Conservation (phyloP, 2,329 filamentous ascomycete species). For the Neobulgaria alba region DNA sequence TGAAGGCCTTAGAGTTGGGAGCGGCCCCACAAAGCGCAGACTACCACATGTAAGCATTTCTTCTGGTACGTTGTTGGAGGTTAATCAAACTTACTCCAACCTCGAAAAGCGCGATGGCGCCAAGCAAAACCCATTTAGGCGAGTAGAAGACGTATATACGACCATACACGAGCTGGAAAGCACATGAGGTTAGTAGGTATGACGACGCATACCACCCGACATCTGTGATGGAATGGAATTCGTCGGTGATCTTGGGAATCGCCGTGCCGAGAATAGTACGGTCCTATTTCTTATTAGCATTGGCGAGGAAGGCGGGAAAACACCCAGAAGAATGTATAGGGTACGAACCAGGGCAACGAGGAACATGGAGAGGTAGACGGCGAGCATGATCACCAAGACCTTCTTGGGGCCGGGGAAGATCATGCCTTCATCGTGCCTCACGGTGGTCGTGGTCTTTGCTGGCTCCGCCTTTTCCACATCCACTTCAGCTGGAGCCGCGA, state of each 20-base stretch:
- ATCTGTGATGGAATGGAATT: conserved; percentile 34
- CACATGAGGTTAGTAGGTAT: conserved; percentile 30
- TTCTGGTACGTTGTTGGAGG: not conserved
- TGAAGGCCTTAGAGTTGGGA: conserved; percentile 28
- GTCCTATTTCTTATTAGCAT: no score
- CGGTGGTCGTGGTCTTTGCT: not conserved
- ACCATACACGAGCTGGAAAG: conserved; percentile 24
- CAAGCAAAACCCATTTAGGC: conserved; percentile 25
- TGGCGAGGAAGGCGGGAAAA: conserved; percentile 3
- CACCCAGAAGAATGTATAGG: not conserved
- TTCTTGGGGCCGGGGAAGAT: conserved; percentile 16
- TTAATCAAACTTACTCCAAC: conserved; percentile 21
- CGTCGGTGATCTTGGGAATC: conserved; percentile 31
- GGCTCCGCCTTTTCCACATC: conserved; percentile 3
- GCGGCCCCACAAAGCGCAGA: conserved; percentile 29
- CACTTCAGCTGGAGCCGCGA: not conserved
- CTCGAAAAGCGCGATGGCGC: conserved; percentile 29
- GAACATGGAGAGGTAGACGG: conserved; percentile 39
- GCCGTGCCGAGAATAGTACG: conserved; percentile 32
- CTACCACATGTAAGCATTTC: conserved; percentile 15
- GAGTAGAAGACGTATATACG: conserved; percentile 28
- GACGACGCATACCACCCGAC: conserved; percentile 38
- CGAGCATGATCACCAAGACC: conserved; percentile 34
- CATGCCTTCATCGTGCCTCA: conserved; percentile 7
- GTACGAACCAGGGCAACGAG: conserved; percentile 26